Base-by-base conservation (phyloP, 305 asterid species). In the Fraxinus dipetala region DNA sequence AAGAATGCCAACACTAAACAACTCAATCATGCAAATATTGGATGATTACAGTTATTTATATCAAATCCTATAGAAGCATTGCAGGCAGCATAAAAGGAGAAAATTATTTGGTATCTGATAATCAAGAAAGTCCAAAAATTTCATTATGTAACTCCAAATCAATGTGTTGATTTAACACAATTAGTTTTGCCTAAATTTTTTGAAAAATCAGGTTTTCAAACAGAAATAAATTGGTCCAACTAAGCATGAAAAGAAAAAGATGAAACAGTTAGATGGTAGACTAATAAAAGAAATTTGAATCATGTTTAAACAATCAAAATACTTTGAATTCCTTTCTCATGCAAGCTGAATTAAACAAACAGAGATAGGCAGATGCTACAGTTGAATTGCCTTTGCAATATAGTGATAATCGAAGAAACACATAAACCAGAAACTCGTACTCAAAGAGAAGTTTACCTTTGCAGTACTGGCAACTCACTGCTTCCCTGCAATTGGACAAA, bases 391-490 rank as follows among this genome's bases (percentile, higher is more conserved):
- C 67, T 73, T 78, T 80, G 69, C 28, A 54, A 78, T 43, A 45
- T 56, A 84, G 72, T 48, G 54, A 75, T 30, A 59, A 69, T 26
- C 20, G 77, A 81, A 70, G 56, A 84, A 81, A 79, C 4, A 79
- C 22, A 79, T 65, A 87, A 78, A 81, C 43, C 77, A 84, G 59
- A 76, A 34, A 48, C 30, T 16, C 72, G 43, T 69, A 77, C 81
- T 70, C 78, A 79, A 76, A 74, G 51, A 79, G 78, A 82, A 79
- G 74, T 76, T 83, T 88, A 95, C 98, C 98, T 90, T 91, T 81
- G 87, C 98, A 93, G 86, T 87, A 79, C 88, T 89, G 92, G 86
- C 98, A 95, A 87, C 90, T 89, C 74, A 93, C 97, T 80, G 96
- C 98, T 81, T 95, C 96, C 91, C 98, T 95, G 95, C 87, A 88